These are phyloP conservation scores for Salvia splendens DNA, from an alignment of 257 asterid genomes.

Conservation along the genomic window DNA sequence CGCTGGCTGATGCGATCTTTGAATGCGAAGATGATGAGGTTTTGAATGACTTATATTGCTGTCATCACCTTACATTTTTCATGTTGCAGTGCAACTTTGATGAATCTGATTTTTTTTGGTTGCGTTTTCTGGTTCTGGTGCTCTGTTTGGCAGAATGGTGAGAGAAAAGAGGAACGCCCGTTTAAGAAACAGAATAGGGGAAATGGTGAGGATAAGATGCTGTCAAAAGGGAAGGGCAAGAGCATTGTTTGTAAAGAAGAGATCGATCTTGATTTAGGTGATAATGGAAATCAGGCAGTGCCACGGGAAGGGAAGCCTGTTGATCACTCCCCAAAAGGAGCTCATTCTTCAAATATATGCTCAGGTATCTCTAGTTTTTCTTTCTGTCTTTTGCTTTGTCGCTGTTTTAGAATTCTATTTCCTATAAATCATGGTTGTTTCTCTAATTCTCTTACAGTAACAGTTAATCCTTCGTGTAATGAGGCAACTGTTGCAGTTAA, in stretches of 20 bases:
- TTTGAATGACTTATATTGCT: conserved; percentile 9
- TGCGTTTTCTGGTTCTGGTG: conserved; percentile 14
- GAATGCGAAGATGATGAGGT: conserved; percentile 60
- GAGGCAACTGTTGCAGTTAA: neutral
- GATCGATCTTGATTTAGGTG: conserved; percentile 4
- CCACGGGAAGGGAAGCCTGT: conserved; percentile 27
- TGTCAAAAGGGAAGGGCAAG: conserved; percentile 27
- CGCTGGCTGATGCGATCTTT: conserved; percentile 67
- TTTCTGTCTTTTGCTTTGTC: neutral
- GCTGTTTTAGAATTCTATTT: neutral
- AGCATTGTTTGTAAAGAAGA: neutral
- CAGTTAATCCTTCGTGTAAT: conserved; percentile 2
- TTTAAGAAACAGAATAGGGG: conserved; percentile 40
- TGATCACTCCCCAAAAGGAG: conserved; percentile 19
- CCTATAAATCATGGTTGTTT: neutral
- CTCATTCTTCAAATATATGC: conserved; percentile 28
- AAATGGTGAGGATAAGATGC: conserved; percentile 32
- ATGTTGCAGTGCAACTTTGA: neutral
- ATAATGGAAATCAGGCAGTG: conserved; percentile 16
- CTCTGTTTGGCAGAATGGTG: conserved; percentile 28
- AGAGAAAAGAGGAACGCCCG: conserved; percentile 33
- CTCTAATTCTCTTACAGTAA: conserved; percentile 30
- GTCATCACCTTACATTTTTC: neutral
- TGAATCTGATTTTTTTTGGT: neutral
- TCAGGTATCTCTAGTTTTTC: conserved; percentile 31